A percentile compares a stretch with the other conserved stretches of the same genome.
phyloP scores from a whole-genome alignment of 1,284 basidiomycete genomes.

The Irpex sp. region DNA sequence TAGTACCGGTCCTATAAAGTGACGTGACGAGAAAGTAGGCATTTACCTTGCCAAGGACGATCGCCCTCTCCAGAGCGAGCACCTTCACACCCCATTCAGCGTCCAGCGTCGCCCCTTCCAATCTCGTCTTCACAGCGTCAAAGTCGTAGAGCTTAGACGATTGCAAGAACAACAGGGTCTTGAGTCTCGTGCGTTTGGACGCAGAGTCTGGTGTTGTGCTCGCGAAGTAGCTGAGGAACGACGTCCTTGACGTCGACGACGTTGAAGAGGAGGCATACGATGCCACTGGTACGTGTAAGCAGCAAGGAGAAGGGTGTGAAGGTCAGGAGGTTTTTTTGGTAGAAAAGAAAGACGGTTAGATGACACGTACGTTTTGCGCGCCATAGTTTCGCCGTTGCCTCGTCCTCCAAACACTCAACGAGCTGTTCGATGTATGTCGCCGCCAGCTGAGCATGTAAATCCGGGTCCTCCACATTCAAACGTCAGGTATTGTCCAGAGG shows the following conservation, averaged over 20 bases:
- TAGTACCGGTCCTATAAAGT: neutral
- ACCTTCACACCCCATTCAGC: constrained; percentile 34
- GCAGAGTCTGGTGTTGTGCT: constrained; percentile 71
- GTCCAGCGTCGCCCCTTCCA: constrained; percentile 32
- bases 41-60: constrained; percentile 77
- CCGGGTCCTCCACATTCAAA: constrained; percentile 39
- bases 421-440: constrained; percentile 52
- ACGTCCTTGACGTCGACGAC: constrained; percentile 46
- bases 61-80: constrained; percentile 71
- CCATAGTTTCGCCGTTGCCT: constrained; percentile 60
- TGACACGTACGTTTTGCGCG: constrained; percentile 57
- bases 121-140: constrained; percentile 38
- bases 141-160: constrained; percentile 69
- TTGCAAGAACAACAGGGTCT: constrained; percentile 76
- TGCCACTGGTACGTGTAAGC: constrained; percentile 22
- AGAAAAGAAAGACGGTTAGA: too few species aligned
- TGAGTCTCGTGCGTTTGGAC: constrained; percentile 70
- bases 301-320: constrained; percentile 16
- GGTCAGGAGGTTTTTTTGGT: neutral
- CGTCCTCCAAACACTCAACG: constrained; percentile 43
- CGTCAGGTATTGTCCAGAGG: neutral
- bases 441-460: constrained; percentile 60
- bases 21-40: neutral
- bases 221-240: constrained; percentile 61
- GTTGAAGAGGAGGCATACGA: neutral